phyloP scores from a whole-genome alignment of 2,329 filamentous ascomycete genomes.

The Cryphonectria parasitica region DNA sequence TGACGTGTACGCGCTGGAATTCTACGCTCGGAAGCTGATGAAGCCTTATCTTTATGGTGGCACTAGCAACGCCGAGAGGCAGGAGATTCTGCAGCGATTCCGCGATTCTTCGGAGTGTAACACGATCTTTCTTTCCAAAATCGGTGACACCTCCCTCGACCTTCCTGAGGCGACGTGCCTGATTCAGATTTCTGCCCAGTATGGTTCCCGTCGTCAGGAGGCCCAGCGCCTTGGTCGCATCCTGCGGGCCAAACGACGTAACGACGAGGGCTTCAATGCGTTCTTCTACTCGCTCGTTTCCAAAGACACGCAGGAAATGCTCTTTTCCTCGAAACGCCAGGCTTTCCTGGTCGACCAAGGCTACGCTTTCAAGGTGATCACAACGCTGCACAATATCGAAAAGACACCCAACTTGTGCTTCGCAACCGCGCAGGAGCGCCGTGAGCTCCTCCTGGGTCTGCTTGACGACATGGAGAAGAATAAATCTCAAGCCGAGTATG shows the following conservation, averaged over 20 bases:
- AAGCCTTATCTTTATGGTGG: constrained; percentile 93
- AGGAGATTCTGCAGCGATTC: constrained; percentile 89
- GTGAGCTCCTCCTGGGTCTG: constrained; percentile 86
- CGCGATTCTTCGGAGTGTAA: constrained; percentile 89
- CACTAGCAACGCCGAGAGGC: constrained; percentile 82
- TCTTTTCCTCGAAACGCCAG: constrained; percentile 93
- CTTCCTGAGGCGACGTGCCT: constrained; percentile 94
- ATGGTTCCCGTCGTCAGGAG: constrained; percentile 94
- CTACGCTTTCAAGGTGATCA: constrained; percentile 99
- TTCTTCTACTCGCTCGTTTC: constrained; percentile 98
- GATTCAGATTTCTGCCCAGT: constrained; percentile 97
- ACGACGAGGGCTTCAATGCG: constrained; percentile 97
- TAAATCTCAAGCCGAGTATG: constrained; percentile 33
- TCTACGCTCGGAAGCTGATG: constrained; percentile 79
- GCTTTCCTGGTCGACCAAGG: constrained; percentile 97
- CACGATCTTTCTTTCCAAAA: constrained; percentile 95
- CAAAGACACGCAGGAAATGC: constrained; percentile 98
- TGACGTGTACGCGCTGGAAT: constrained; percentile 89
- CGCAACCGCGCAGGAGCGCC: constrained; percentile 75
- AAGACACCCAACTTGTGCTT: constrained; percentile 81
- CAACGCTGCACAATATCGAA: constrained; percentile 89
- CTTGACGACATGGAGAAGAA: constrained; percentile 78
- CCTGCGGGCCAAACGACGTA: constrained; percentile 89
- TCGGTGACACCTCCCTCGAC: constrained; percentile 97
- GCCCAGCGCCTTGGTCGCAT: constrained; percentile 93